phyloP scores from a whole-genome alignment of 805 yeast species.

The Clavispora vitiphila region DNA sequence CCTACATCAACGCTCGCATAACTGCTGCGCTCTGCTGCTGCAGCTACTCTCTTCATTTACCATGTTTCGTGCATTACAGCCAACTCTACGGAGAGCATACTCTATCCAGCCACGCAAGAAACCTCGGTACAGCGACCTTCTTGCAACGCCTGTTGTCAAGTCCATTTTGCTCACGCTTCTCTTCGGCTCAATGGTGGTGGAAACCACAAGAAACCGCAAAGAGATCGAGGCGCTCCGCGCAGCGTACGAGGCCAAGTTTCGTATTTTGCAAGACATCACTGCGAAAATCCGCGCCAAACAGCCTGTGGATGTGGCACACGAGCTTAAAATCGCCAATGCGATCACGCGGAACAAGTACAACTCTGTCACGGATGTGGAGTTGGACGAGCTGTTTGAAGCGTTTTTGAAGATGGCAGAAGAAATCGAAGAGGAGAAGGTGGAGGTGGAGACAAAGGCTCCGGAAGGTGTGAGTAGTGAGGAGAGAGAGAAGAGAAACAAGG shows the following conservation, averaged over 20 bases:
- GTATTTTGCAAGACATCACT: constrained; percentile 27
- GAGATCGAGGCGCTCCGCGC: constrained; percentile 38
- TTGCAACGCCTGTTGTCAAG: constrained; percentile 33
- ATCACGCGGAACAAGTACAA: constrained; percentile 35
- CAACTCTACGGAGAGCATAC: constrained; percentile 1
- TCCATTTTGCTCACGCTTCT: constrained; percentile 32
- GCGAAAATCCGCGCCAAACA: constrained; percentile 27
- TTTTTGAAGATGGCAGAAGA: constrained; percentile 30
- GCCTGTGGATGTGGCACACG: constrained; percentile 38
- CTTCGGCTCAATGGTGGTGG: constrained; percentile 44
- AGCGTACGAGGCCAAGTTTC: constrained; percentile 33
- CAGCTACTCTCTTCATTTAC: neutral
- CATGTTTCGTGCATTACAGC: neutral
- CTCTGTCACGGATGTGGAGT: constrained; percentile 30
- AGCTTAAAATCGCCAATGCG: constrained; percentile 37
- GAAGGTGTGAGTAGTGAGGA: neutral
- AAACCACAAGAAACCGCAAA: constrained; percentile 42
- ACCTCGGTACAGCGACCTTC: constrained; percentile 24
- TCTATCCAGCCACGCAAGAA: constrained; percentile 12
- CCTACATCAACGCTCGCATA: neutral
- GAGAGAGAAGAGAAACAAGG: neutral
- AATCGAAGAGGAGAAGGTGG: neutral
- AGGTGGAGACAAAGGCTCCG: too few relatives aligned
- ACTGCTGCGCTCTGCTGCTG: too few relatives aligned
- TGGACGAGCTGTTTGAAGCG: constrained; percentile 35